Evolutionary conservation across 2,329 filamentous ascomycete species (phyloP), one percentile per base, ranked within the genome.

Genomic region (Sporothrix humicola): DNA sequence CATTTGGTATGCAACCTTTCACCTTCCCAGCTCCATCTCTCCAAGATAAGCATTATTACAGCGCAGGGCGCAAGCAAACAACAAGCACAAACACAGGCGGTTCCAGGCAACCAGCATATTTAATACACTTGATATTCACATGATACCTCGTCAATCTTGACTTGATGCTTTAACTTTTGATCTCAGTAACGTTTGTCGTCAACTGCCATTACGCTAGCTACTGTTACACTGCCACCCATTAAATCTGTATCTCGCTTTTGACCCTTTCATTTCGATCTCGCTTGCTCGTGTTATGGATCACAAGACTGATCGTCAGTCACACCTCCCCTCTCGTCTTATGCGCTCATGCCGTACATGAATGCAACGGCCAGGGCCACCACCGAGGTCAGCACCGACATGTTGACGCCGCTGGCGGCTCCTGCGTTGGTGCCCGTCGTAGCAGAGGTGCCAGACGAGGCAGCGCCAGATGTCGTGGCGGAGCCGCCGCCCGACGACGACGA

Each of bases 361-460:
- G 78, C 77, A 73, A 81, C 77, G 17, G 82, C 80, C 63, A 87
- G 75, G 10, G 80, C 84, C 20, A 81, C 80, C 8, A 82, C 79
- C 17, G 79, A 79, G 20, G 80, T 77, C 73, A 86, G 73, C 3
- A 80, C 79, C 52, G 74, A 71, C 13, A n/a, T 71, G 72, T 75
- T 78, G 20, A 79, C 76, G 17, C 78, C 74, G 15, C 74, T 69
- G 12, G 75, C 73, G 0, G 77, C 68, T 6, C 73, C 80, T 10
- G 68, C 66, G n/a, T 56, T 72, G 20, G 61, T 65, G 26, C 72
- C 56, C 73, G 69, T 73, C 46, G 54, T 68, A 3, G 59, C 3
- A 5, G 52, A 26, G 20, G 42, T 66, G 42, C 17, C 23, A 31
- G 69, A 37, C 74, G 69, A 73, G 23, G 54, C 72, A 69, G 56